Base-by-base conservation (phyloP, 2,329 filamentous ascomycete species). In the Pyricularia sp. region DNA sequence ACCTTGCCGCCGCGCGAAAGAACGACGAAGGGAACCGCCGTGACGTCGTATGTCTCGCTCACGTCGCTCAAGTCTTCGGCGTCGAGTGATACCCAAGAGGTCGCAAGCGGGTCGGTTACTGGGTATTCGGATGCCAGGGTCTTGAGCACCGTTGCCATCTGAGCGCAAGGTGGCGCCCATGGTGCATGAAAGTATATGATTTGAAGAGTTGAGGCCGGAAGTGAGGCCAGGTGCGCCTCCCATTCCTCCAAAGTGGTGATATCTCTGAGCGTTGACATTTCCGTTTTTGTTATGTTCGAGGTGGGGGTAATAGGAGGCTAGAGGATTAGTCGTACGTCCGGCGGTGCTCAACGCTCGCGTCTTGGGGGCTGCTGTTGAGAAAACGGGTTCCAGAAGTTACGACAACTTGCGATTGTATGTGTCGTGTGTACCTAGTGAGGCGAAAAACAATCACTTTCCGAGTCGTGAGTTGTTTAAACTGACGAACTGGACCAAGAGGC, bases 181-280 rank as follows among this genome's bases (percentile, higher is more conserved):
- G 94, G 92, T 25, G 95, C 93, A 79, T 98, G 92, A 84, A 99
- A 99, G 78, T 94, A 97, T 77, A 97, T 88, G 76, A 97, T 85
- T 71, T 94, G 85, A 70, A 97, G 87, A 20, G 91, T 88, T 20
- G 89, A 86, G 1, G 90, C 77, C 12, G 92, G 86, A 17, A 94
- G 84, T 61, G 87, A 84, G 71, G 84, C 83, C 71, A 92, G 82
- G 76, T 91, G 85, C 72, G 87, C 81, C 73, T 89, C 83, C 88
- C 95, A 97, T 74, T 89, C 88, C 73, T 85, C 81, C 75, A 93
- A 88, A 74, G 86, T 88, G 74, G 88, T 86, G 80, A 97, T 90
- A 76, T 96, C 91, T 72, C 85, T 87, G 76, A 97, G 87, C 70
- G 86, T 88, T 72, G 91, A 92, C 91, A 94, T 94, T 71, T 73